phyloP scores from a whole-genome alignment of 352 stramenopile species.

The Phytophthora lateralis region DNA sequence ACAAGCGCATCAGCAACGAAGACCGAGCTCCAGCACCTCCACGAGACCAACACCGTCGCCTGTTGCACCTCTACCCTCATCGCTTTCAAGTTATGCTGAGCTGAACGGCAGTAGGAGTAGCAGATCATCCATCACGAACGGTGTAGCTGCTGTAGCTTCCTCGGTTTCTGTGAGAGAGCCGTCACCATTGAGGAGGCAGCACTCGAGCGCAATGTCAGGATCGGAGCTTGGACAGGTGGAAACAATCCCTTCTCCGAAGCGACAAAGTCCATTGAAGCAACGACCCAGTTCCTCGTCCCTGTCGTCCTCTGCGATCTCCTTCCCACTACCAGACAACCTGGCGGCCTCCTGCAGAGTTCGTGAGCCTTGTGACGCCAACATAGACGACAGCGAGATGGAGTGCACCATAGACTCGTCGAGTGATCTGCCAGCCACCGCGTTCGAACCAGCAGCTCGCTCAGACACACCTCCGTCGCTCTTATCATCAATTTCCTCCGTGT shows the following conservation, averaged over 20 bases:
- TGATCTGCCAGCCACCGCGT: conserved; percentile 1
- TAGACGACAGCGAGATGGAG: conserved; percentile 25
- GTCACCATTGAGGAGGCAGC: conserved; percentile 17
- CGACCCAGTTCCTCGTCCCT: conserved; percentile 13
- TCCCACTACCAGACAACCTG: conserved; percentile 10
- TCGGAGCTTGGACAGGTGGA: conserved; percentile 22
- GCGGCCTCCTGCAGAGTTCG: conserved; percentile 16
- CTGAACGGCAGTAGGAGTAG: conserved; percentile 15
- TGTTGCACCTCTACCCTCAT: conserved; percentile 28
- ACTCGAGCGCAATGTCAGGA: conserved; percentile 24
- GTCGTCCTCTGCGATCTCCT: conserved; percentile 20
- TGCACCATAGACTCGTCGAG: conserved; percentile 29
- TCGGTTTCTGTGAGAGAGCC: conserved; percentile 8
- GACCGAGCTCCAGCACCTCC: conserved; percentile 17
- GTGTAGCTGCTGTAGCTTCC: not conserved
- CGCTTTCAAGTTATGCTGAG: conserved; percentile 3
- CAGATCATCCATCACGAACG: conserved; percentile 2
- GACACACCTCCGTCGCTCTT: conserved; percentile 5
- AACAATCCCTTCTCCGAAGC: not conserved
- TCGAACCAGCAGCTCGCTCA: conserved; percentile 10
- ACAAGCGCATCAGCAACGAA: conserved; percentile 38
- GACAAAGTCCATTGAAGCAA: not conserved
- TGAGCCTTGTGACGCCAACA: conserved; percentile 7
- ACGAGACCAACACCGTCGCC: conserved; percentile 18
- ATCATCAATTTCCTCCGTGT: conserved; percentile 31